Conservation (phyloP, 352 stramenopile species). For the Phytophthora litchii region DNA sequence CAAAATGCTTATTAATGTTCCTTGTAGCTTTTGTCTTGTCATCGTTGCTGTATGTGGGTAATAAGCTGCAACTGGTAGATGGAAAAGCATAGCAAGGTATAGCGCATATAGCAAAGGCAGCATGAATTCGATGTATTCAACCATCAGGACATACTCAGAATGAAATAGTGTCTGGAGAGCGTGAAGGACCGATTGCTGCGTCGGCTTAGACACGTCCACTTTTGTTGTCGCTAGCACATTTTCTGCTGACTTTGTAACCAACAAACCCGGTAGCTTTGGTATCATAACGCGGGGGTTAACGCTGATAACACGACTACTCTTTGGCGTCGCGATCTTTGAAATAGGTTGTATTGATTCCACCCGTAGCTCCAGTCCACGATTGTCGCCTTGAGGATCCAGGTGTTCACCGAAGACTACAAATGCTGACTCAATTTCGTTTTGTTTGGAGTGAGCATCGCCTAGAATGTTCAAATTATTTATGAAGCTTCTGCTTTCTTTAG, state of each 20-base stretch:
- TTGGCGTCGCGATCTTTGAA: background rate
- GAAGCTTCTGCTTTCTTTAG: background rate
- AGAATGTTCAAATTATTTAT: background rate
- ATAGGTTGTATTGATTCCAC: background rate
- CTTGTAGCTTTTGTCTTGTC: slow-evolving; percentile 1
- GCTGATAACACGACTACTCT: background rate
- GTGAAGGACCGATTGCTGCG: slow-evolving; percentile 1
- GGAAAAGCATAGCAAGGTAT: slow-evolving; percentile 19
- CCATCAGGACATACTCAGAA: slow-evolving; percentile 31
- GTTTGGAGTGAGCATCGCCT: background rate
- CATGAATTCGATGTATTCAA: slow-evolving; percentile 36
- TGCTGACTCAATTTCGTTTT: background rate
- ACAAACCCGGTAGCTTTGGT: background rate
- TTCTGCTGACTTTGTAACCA: background rate
- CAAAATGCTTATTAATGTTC: slow-evolving; percentile 2
- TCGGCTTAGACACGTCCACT: background rate
- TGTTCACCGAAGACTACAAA: background rate
- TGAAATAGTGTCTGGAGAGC: slow-evolving; percentile 28
- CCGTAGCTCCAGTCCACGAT: too few species aligned
- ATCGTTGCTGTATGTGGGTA: slow-evolving; percentile 13
- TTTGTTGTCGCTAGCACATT: background rate
- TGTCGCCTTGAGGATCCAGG: too few species aligned
- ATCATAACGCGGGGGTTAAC: background rate
- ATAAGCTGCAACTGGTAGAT: slow-evolving; percentile 13
- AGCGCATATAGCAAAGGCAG: slow-evolving; percentile 28